A percentile compares a stretch with the other conserved stretches of the same genome.
phyloP scores from a whole-genome alignment of 1,139 yeast species.

The Scheffersomyces titani region DNA sequence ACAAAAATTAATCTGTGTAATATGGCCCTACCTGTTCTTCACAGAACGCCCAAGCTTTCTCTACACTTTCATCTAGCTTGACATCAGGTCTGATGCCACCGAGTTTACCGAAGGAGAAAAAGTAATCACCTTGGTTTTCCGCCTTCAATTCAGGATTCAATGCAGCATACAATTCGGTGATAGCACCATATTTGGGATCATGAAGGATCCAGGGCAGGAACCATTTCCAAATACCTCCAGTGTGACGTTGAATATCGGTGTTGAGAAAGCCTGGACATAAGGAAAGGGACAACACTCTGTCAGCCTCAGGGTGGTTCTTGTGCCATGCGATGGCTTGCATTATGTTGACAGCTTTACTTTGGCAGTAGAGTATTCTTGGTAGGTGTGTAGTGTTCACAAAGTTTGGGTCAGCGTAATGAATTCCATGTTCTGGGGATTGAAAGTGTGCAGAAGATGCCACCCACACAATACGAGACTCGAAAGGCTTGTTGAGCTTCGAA shows the following conservation, averaged over 20 bases:
- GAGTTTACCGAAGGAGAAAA: conserved; percentile 6
- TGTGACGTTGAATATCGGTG: conserved; percentile 42
- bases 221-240: neutral
- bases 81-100: conserved; percentile 8
- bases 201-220: conserved; percentile 1
- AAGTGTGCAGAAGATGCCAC: conserved; percentile 44
- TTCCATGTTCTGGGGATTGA: conserved; percentile 38
- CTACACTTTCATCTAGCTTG: conserved; percentile 2
- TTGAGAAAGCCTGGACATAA: conserved; percentile 51
- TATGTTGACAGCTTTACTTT: conserved; percentile 48
- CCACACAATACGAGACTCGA: conserved; percentile 44
- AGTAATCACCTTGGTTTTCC: conserved; percentile 5
- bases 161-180: conserved; percentile 24
- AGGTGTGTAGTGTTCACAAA: conserved; percentile 10
- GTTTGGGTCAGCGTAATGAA: conserved; percentile 39
- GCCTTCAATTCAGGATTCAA: conserved; percentile 17
- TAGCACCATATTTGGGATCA: conserved; percentile 18
- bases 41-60: conserved; percentile 9
- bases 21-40: conserved; percentile 4
- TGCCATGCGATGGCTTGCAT: conserved; percentile 47
- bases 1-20: neutral
- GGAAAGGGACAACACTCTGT: conserved; percentile 32
- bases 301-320: conserved; percentile 26
- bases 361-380: conserved; percentile 32
- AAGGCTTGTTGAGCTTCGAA: conserved; percentile 13